phyloP scores from a whole-genome alignment of 495 filamentous ascomycete genomes.

The Pyronema omphalodes region DNA sequence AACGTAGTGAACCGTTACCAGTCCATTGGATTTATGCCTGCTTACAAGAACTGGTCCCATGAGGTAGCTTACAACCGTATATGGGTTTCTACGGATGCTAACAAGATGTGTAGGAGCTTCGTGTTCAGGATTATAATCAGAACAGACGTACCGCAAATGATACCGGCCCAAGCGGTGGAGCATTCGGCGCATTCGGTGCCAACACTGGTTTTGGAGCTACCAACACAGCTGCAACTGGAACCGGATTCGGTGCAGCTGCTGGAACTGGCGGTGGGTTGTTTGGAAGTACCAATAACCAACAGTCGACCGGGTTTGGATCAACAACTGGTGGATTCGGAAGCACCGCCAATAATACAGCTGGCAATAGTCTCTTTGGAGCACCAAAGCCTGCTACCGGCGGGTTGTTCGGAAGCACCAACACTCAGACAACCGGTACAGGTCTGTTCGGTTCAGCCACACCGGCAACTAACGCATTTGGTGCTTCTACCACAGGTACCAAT shows the following conservation, averaged over 20 bases:
- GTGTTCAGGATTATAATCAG: slow-evolving; percentile 74
- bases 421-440: slow-evolving; percentile 31
- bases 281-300: slow-evolving; percentile 23
- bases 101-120: slow-evolving; percentile 38
- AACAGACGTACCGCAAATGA: slow-evolving; percentile 65
- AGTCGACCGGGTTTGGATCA: background rate
- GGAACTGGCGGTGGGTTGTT: slow-evolving; percentile 30
- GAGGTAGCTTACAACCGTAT: slow-evolving; percentile 31
- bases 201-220: slow-evolving; percentile 37
- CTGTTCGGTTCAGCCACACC: slow-evolving; percentile 37
- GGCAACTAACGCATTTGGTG: slow-evolving; percentile 1
- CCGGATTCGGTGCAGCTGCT: slow-evolving; percentile 22
- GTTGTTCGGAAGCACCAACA: slow-evolving; percentile 29
- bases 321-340: slow-evolving; percentile 27
- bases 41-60: slow-evolving; percentile 73
- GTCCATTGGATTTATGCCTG: slow-evolving; percentile 67
- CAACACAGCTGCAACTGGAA: slow-evolving; percentile 1
- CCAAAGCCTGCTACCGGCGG: slow-evolving; percentile 28
- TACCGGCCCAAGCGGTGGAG: slow-evolving; percentile 40
- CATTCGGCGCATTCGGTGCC: slow-evolving; percentile 60
- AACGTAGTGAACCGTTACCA: slow-evolving; percentile 47
- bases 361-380: slow-evolving; percentile 32
- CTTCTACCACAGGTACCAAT: background rate
- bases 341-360: slow-evolving; percentile 25
- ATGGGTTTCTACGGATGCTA: background rate